Conservation (phyloP, 2,329 filamentous ascomycete genomes). For the Falciphora oryzae region DNA sequence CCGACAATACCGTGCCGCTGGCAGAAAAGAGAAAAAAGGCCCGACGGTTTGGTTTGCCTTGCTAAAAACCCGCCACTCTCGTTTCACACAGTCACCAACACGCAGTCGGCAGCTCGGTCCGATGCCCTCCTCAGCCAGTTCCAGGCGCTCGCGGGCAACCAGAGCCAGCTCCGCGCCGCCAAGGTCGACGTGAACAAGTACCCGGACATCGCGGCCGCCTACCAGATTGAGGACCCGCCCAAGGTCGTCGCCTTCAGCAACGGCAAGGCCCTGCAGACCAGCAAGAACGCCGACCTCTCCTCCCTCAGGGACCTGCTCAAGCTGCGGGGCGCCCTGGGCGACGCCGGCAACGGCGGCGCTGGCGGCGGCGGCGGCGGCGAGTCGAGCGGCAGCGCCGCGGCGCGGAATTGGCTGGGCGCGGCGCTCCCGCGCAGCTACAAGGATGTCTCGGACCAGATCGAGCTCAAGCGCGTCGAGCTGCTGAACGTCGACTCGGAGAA, state of each 20-base stretch:
- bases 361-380: slow-evolving; percentile 34
- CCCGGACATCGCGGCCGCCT: slow-evolving; percentile 65
- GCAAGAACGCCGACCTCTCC: slow-evolving; percentile 67
- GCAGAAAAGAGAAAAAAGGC: too few species aligned
- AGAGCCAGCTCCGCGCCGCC: slow-evolving; percentile 59
- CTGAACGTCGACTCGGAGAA: slow-evolving; percentile 78
- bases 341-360: slow-evolving; percentile 33
- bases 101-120: slow-evolving; percentile 1
- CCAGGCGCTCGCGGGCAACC: background rate
- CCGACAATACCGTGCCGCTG: too few species aligned
- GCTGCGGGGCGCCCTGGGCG: slow-evolving; percentile 63
- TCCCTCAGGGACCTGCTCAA: slow-evolving; percentile 66
- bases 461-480: slow-evolving; percentile 74
- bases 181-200: slow-evolving; percentile 59
- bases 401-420: slow-evolving; percentile 63
- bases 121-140: slow-evolving; percentile 20
- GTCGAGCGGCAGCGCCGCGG: slow-evolving; percentile 35
- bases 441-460: slow-evolving; percentile 78
- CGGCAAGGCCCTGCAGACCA: slow-evolving; percentile 59
- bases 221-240: slow-evolving; percentile 71
- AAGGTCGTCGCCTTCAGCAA: slow-evolving; percentile 88
- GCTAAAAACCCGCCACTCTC: too few species aligned
- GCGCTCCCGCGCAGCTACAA: slow-evolving; percentile 71
- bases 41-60: too few species aligned
- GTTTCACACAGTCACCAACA: too few species aligned